Base-by-base conservation (phyloP, 352 stramenopile species). In the Elongisporangium prolatum region DNA sequence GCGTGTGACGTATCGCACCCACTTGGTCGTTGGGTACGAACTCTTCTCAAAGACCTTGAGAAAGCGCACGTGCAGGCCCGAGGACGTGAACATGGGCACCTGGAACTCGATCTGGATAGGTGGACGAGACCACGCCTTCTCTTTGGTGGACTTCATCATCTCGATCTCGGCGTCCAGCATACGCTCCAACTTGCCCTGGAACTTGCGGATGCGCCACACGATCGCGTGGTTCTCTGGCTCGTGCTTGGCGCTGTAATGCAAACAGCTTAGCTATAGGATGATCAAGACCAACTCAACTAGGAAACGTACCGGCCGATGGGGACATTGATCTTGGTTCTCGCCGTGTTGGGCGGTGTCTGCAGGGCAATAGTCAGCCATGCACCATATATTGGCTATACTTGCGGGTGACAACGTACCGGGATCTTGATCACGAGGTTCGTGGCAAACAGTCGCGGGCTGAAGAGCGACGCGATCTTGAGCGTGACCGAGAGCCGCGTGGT, bases 31-130 rank as follows among this genome's bases (percentile, higher is more conserved):
- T 61, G 97, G 87, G 78, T 99, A 99, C 40, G 94, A 97, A 65
- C 89, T 97, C 80, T 99, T 99, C 71, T 99, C 97, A 63, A 98
- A 99, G 2, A 99, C 97, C 69, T 98, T 97, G 62, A 99, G 88
- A 79, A 99, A 99, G 37, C 96, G 92, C 54, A 99, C 97, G 71
- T 99, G 94, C 9, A 99, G 86, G 10, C 97, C 97, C 28, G 94
- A 99, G 8, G 94, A 86, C 21, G 96, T 98, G 77, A 98, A 99
- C 97, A 99, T 99, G 24, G 96, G 97, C 60, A 99, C 81, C 59
- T 98, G 92, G 64, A 99, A 99, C 56, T 99, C 97, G 49, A 98
- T 89, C 74, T 97, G 93, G 59, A 99, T 98, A 0, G 97, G 96
- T 28, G 96, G 97, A 34, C 96, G 80, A 53, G 79, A 97, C 97